Evolutionary conservation across 2,329 filamentous ascomycete species (phyloP).

Genomic region (Atkinsonella hypoxylon): DNA sequence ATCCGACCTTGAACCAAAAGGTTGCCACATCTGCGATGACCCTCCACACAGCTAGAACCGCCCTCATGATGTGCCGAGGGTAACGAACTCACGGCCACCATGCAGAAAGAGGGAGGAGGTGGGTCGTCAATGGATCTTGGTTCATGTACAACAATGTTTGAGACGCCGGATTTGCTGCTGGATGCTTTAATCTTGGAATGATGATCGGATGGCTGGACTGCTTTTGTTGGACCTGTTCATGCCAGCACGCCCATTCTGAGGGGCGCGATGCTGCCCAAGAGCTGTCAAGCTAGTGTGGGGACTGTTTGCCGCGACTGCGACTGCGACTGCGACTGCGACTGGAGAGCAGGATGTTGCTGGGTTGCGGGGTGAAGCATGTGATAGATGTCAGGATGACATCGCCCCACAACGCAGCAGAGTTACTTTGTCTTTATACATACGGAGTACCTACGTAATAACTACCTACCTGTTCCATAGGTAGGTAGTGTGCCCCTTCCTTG

Average conservation of each 20-base stretch:
- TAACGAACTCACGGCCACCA: conserved; percentile 16
- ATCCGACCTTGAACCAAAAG: conserved; percentile 50
- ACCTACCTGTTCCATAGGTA: no score
- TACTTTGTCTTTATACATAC: no score
- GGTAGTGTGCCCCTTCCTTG: no score
- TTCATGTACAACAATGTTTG: background rate
- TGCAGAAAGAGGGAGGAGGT: background rate
- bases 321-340: no score
- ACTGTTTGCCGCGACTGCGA: background rate
- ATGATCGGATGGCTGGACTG: background rate
- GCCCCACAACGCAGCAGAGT: background rate
- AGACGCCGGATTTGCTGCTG: background rate
- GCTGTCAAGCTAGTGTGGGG: background rate
- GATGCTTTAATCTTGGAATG: background rate
- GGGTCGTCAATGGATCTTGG: background rate
- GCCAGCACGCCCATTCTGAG: background rate
- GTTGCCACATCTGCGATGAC: conserved; percentile 48
- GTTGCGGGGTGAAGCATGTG: conserved; percentile 16
- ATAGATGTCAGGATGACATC: conserved; percentile 12
- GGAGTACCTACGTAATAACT: no score
- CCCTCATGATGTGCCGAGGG: conserved; percentile 28
- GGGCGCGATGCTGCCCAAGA: background rate
- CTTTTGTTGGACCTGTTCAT: background rate
- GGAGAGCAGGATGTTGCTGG: background rate
- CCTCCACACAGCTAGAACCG: conserved; percentile 38